phyloP scores from a whole-genome alignment of 140 eudicot species.

The Erigeron philadelphicus region DNA sequence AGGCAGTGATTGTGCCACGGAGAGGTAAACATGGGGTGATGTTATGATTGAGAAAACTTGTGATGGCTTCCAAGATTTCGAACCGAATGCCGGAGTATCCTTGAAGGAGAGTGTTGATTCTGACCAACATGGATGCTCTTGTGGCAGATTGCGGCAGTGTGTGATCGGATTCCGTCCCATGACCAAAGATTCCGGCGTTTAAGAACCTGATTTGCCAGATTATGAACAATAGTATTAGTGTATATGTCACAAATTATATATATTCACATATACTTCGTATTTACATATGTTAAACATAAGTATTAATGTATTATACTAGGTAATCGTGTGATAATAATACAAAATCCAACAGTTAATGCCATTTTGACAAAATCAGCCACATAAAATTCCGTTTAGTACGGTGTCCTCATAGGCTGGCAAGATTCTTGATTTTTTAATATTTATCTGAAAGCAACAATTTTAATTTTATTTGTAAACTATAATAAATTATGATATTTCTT shows the following conservation, averaged over 20 bases:
- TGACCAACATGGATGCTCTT: constrained; percentile 38
- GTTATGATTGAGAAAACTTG: constrained; percentile 23
- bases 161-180: constrained; percentile 19
- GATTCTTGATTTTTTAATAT: not conserved
- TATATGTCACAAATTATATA: not conserved
- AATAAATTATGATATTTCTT: not conserved
- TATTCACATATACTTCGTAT: no score
- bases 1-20: constrained; percentile 37
- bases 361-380: not conserved
- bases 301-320: no score
- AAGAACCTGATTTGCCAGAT: constrained; percentile 44
- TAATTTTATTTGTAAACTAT: not conserved
- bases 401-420: not conserved
- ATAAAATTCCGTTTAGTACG: not conserved
- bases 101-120: constrained; percentile 39
- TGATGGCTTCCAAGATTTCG: constrained; percentile 36
- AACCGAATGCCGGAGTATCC: constrained; percentile 39
- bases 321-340: not conserved
- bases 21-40: constrained; percentile 37
- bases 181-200: constrained; percentile 57
- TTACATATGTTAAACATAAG: no score
- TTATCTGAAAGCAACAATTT: not conserved
- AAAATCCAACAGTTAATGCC: not conserved
- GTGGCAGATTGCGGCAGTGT: constrained; percentile 32
- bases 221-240: not conserved